Evolutionary conservation across 2,329 filamentous ascomycete species (phyloP).

Genomic region (Cladophialophora carrionii): DNA sequence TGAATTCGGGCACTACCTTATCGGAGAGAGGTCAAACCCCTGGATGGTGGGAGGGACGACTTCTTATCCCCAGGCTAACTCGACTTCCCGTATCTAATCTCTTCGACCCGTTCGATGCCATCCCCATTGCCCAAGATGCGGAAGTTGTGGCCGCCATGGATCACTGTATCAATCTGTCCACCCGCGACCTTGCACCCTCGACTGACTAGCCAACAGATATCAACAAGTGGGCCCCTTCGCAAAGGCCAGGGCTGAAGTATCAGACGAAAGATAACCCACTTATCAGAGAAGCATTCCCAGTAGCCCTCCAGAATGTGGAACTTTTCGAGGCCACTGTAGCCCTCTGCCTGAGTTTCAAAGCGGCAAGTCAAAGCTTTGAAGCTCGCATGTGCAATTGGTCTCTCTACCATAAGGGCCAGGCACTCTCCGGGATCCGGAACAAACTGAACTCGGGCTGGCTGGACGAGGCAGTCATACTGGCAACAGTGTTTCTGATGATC

Average conservation of each 20-base stretch:
- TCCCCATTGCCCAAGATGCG: conserved; percentile 19
- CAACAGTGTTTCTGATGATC: conserved; percentile 34
- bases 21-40: not conserved
- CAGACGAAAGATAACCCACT: conserved; percentile 33
- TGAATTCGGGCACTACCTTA: not conserved
- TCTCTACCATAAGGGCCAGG: conserved; percentile 29
- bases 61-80: not conserved
- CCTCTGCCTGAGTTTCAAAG: conserved; percentile 29
- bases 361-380: conserved; percentile 24
- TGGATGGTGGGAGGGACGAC: not conserved
- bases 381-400: conserved; percentile 17
- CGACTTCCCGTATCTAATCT: conserved; percentile 19
- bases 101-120: conserved; percentile 29
- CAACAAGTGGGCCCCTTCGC: conserved; percentile 28
- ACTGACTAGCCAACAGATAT: conserved; percentile 25
- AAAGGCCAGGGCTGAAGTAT: conserved; percentile 27
- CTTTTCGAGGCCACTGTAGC: conserved; percentile 31
- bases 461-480: conserved; percentile 30
- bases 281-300: conserved; percentile 27
- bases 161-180: conserved; percentile 21
- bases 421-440: conserved; percentile 21
- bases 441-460: conserved; percentile 25
- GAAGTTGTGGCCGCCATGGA: conserved; percentile 30
- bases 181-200: not conserved
- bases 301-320: conserved; percentile 28